Evolutionary conservation across 495 filamentous ascomycete genomes (phyloP).

Genomic region (Haplographium delicatum): DNA sequence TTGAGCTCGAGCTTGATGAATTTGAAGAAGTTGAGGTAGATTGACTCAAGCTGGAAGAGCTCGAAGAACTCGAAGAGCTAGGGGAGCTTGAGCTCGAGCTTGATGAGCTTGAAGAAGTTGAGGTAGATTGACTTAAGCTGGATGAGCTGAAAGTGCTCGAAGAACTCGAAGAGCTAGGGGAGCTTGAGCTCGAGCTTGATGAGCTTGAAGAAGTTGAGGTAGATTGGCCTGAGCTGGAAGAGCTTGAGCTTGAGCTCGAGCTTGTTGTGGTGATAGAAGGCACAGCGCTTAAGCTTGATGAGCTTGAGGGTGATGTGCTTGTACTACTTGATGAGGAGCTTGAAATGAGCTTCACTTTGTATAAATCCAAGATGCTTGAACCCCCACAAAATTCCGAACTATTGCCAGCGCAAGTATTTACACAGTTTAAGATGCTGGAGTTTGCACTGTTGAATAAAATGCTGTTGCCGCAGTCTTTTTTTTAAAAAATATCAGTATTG

Average conservation of each 20-base stretch:
- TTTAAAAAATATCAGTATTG: no score
- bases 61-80: background rate
- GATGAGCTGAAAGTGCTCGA: background rate
- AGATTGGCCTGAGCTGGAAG: background rate
- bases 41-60: constrained; percentile 4
- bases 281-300: background rate
- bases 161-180: background rate
- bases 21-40: background rate
- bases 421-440: constrained; percentile 40
- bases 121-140: background rate
- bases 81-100: background rate
- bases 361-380: constrained; percentile 25
- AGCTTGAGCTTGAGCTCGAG: background rate
- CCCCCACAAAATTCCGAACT: constrained; percentile 38
- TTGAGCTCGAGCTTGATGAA: constrained; percentile 3
- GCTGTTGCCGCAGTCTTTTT: no score
- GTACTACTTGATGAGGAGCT: background rate
- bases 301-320: background rate
- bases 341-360: constrained; percentile 24
- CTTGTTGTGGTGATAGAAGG: background rate
- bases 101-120: constrained; percentile 1
- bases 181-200: constrained; percentile 6
- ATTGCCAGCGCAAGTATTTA: constrained; percentile 51
- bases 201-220: background rate
- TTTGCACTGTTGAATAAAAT: background rate